These are phyloP conservation scores for Populus davidiana DNA, from an alignment of 345 rosid species.

Conservation along the genomic window DNA sequence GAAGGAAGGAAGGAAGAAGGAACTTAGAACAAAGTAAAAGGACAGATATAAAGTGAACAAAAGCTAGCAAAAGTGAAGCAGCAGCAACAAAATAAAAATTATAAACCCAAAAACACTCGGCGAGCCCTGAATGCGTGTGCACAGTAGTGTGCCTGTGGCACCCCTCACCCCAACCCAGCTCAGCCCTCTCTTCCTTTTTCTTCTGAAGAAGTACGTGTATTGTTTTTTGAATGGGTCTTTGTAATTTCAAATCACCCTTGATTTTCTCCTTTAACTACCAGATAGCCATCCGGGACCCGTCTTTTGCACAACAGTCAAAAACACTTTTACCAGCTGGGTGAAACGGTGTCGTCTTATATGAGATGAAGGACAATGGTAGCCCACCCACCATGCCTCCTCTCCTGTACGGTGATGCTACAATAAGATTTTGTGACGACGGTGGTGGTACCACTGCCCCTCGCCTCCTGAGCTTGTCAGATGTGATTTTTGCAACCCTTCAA, in stretches of 20 bases:
- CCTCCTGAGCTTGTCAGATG: too few relatives aligned
- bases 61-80: constrained; percentile 14
- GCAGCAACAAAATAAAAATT: constrained; percentile 21
- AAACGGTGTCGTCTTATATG: too few relatives aligned
- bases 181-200: constrained; percentile 5
- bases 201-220: constrained; percentile 8
- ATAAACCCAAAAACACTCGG: constrained; percentile 31
- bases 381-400: too few relatives aligned
- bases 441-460: too few relatives aligned
- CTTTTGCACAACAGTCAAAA: constrained; percentile 3
- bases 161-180: constrained; percentile 7
- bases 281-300: constrained; percentile 17
- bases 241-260: constrained; percentile 11
- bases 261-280: constrained; percentile 8
- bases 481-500: too few relatives aligned
- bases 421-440: too few relatives aligned
- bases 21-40: constrained; percentile 39
- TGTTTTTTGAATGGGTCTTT: not conserved
- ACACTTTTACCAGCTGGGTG: too few relatives aligned
- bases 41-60: constrained; percentile 53
- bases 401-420: too few relatives aligned
- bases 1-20: constrained; percentile 3
- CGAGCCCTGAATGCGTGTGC: too few relatives aligned
- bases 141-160: too few relatives aligned
- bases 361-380: too few relatives aligned